Conservation (phyloP, 2,329 filamentous ascomycete species). For the Claviceps sp. region DNA sequence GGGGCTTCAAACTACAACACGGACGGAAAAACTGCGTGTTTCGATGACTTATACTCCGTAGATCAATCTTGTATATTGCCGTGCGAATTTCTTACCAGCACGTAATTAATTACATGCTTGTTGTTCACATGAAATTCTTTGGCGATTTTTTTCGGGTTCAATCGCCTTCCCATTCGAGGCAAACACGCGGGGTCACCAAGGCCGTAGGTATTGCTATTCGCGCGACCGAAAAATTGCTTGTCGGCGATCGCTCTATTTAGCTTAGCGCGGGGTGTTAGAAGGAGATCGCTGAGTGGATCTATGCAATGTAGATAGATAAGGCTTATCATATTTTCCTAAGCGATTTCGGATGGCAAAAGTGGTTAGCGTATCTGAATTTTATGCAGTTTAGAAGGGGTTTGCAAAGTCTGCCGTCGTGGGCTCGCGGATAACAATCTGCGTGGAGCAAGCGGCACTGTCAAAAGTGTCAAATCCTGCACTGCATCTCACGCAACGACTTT, state of each 20-base stretch:
- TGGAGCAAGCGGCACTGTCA: neutral
- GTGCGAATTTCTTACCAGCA: no score
- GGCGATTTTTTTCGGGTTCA: neutral
- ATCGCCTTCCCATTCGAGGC: neutral
- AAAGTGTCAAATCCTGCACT: constrained; percentile 4
- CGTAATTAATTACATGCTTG: no score
- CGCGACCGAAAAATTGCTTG: neutral
- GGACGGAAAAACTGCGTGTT: no score
- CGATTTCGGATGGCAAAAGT: neutral
- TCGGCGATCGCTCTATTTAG: neutral
- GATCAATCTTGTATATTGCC: no score
- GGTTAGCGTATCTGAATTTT: neutral
- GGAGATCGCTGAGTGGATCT: neutral
- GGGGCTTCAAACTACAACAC: no score
- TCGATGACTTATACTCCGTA: no score
- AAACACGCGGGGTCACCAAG: neutral
- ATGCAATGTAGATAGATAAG: neutral
- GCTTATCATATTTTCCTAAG: neutral
- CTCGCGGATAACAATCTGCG: neutral
- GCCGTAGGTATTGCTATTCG: neutral
- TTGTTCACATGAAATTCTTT: neutral
- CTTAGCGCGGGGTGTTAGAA: neutral
- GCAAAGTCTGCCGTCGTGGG: neutral
- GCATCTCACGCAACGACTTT: neutral
- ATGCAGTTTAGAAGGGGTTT: neutral